Evolutionary conservation across 202 grass and related monocot genomes (phyloP), one percentile per base, ranked within the genome.

Genomic region (Setaria viridis): DNA sequence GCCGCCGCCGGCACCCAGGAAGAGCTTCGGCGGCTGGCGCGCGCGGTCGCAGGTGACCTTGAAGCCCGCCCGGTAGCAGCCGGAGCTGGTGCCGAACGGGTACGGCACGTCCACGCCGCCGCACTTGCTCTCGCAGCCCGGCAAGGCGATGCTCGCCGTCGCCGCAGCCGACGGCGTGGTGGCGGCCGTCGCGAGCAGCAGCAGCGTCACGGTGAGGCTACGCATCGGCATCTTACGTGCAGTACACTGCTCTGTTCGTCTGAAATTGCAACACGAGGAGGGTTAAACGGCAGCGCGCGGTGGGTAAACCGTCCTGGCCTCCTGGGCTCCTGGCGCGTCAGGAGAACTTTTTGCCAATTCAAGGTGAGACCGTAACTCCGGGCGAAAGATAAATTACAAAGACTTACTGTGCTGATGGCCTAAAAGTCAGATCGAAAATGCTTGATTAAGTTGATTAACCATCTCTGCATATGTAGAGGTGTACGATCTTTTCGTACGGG

Each of bases 41-140:
- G 57, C 54, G 62, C 43, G 50, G 47, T 93, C 51, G 59, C 91
- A 93, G 39, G 50, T 73, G 82, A 90, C 77, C 74, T 85, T 60
- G 72, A 90, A 93, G 30, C 88, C 88, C 25, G 71, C 3, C 17
- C 29, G 85, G 77, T 74, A 70, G 46, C 88, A 93, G 43, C 69
- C 75, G 15, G 13, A 13, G 13, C 56, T 62, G 10, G 80, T 77
- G 87, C 88, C 85, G 43, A 93, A 91, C 33, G 91, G 91, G 45
- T 88, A 86, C 0, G 75, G 50, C 45, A 93, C 82, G 4, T 55
- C 53, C 50, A 93, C 78, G 62, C 32, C 76, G 16, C 88, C 54
- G 55, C 91, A 93, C 41, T 75, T 86, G 76, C 74, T 37, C 70
- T 54, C 57, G 83, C 90, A 92, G 16, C 77, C 69, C 7, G 48